Evolutionary conservation across 1,284 basidiomycete genomes (phyloP), one percentile per base, ranked within the genome.

Genomic region (Jaminaea rosea): DNA sequence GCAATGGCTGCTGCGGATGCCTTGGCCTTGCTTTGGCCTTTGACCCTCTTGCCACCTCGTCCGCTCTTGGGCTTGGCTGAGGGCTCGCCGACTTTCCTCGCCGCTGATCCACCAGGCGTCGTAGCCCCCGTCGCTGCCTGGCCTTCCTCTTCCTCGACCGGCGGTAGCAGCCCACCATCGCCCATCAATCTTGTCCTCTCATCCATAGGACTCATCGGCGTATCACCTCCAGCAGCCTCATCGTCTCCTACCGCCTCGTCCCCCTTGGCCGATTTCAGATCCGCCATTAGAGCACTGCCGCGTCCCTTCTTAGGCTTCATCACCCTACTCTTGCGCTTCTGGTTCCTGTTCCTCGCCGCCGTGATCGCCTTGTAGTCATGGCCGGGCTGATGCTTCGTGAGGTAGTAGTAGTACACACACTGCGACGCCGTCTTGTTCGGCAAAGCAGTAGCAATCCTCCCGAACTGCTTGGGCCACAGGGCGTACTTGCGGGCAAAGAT

Each of bases 391-490:
- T 93, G 89, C 80, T 97, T 97, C 77, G 91, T 88, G 54, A 93
- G 79, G 76, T 97, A 97, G 76, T 97, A 97, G 76, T 84, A 94
- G 46, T 85, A 81, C 37, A 97, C 88, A 72, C 92, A 96, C 80
- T 96, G 87, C 0, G 83, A 78, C 0, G 87, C 79, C 3, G 87
- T 85, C 79, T 96, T 97, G 79, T 90, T 80, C 1, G 86, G 83
- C 17, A 97, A 76, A 50, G 78, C 82, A 29, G 84, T 82, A 1
- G 92, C 84, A 55, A 97, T 92, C 59, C 75, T 76, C 41, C 88
- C 89, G 70, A 97, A 97, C 73, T 96, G 92, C 75, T 97, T 97
- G 7, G 92, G 92, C 69, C 84, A 82, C 15, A 83, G 80, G 3
- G 87, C 85, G 72, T 87, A 97, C 65, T 86, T 84, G 67, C 85